A percentile compares a stretch with the other conserved stretches of the same genome.
phyloP scores from a whole-genome alignment of 2,329 filamentous ascomycete species.

The Colletotrichum truncatum region DNA sequence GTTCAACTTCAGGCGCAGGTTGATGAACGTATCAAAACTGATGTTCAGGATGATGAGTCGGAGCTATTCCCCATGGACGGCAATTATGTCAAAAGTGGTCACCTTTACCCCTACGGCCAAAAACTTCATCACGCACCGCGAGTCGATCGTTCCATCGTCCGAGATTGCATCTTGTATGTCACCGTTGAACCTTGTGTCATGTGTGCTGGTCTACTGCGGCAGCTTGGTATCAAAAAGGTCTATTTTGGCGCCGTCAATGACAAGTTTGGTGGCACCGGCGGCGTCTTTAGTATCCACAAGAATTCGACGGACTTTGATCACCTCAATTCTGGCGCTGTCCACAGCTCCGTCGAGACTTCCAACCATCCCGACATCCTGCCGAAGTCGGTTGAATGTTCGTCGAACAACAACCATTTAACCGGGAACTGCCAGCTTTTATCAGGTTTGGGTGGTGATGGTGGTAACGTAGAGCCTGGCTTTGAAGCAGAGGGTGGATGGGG shows the following conservation, averaged over 20 bases:
- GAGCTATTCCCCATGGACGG: constrained; percentile 49
- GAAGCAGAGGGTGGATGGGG: constrained; percentile 88
- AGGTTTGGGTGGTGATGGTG: constrained; percentile 60
- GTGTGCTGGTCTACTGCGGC: constrained; percentile 92
- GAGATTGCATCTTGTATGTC: constrained; percentile 84
- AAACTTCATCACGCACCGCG: constrained; percentile 63
- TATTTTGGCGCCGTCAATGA: constrained; percentile 97
- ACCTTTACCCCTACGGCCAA: constrained; percentile 70
- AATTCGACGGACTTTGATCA: constrained; percentile 50
- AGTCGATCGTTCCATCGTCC: constrained; percentile 74
- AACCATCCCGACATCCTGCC: constrained; percentile 1
- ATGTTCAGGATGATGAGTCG: constrained; percentile 29
- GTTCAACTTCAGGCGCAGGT: constrained; percentile 14
- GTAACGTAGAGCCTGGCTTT: constrained; percentile 80
- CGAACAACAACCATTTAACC: neutral
- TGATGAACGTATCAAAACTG: constrained; percentile 32
- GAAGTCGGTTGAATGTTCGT: constrained; percentile 8
- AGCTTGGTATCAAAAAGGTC: constrained; percentile 87
- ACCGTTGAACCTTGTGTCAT: constrained; percentile 99
- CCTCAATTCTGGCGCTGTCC: neutral
- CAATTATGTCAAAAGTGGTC: constrained; percentile 62
- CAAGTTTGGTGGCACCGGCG: constrained; percentile 94
- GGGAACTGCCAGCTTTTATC: neutral
- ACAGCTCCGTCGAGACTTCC: constrained; percentile 1
- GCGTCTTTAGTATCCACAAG: constrained; percentile 86